Conservation (phyloP, 306 rosid genomes). For the Lathyrus aphaca region DNA sequence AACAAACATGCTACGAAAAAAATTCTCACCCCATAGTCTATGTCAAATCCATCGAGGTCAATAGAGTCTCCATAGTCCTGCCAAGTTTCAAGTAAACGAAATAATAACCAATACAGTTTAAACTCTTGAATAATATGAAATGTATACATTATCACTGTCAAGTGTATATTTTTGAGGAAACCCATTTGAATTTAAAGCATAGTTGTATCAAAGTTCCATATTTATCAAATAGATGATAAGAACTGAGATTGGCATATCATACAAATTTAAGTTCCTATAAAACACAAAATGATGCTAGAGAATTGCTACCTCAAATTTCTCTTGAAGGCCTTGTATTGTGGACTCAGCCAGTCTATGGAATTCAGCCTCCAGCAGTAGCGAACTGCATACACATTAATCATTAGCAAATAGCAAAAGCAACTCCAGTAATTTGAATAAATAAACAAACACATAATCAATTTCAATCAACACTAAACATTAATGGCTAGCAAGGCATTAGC, state of each 20-base stretch:
- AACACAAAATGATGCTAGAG: slow-evolving; percentile 34
- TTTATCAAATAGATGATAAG: slow-evolving; percentile 9
- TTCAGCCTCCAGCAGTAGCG: slow-evolving; percentile 78
- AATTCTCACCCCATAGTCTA: slow-evolving; percentile 86
- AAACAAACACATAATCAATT: not conserved
- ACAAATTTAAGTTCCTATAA: slow-evolving; percentile 6
- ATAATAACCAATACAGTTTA: not conserved
- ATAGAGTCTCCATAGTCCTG: slow-evolving; percentile 85
- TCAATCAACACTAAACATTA: not conserved
- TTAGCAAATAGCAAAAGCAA: slow-evolving; percentile 52
- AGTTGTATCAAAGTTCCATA: slow-evolving; percentile 5
- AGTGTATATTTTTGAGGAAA: slow-evolving; percentile 18
- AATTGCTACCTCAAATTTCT: slow-evolving; percentile 74
- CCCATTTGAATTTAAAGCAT: slow-evolving; percentile 1
- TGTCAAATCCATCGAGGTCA: slow-evolving; percentile 81
- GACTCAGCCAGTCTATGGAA: slow-evolving; percentile 73
- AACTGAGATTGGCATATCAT: not conserved
- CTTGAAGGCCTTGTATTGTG: slow-evolving; percentile 75
- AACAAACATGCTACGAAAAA: slow-evolving; percentile 1
- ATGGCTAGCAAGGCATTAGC: not conserved
- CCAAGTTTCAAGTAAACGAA: slow-evolving; percentile 37
- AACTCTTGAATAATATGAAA: slow-evolving; percentile 16
- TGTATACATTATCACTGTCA: slow-evolving; percentile 3
- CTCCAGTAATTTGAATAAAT: slow-evolving; percentile 1
- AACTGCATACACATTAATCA: slow-evolving; percentile 62